Evolutionary conservation across 1,284 basidiomycete genomes (phyloP), one percentile per base, ranked within the genome.

Genomic region (Trichosporon sp.): DNA sequence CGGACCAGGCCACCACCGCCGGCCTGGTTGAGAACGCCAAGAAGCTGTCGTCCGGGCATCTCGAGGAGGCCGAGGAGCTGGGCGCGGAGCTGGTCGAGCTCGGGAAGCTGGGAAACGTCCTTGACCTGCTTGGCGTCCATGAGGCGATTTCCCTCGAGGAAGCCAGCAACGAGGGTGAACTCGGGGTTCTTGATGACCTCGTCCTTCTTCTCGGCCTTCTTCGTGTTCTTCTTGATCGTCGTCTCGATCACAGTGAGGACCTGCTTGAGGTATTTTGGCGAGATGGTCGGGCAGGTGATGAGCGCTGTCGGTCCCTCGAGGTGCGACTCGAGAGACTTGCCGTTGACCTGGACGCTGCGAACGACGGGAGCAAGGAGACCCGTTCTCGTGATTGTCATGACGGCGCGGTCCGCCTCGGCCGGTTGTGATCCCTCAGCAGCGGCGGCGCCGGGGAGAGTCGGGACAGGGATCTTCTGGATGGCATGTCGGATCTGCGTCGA

Each of bases 61-160:
- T 78, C 73, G 59, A 83, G 63, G 60, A 81, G 59, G 0, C 81
- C 81, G 6, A 83, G 77, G 25, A 83, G 68, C 69, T 81, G 80
- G 2, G 71, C 75, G 32, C 78, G 66, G 11, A 82, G 65, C 16
- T 68, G 67, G 63, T 80, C 75, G 65, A 82, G 60, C 36, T 77
- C 77, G 4, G 81, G 81, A 56, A 82, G 64, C 36, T 79, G 74
- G 16, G 70, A 70, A 19, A 82, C 63, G 23, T 72, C 64, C 21
- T 49, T 56, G 13, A 80, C 63, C 46, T 70, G 66, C n/a, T 65
- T 59, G 4, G 67, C 61, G 16, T 63, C 68, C 32, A 78, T 49
- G 19, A 79, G 49, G 13, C 60, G 56, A 25, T 69, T 71, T 11
- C 72, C 72, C 58, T 83, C 81, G 52, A 82, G 37, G 7, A 82